These are phyloP conservation scores for Allium fistulosum DNA, from an alignment of 106 monocot species.

Conservation along the genomic window DNA sequence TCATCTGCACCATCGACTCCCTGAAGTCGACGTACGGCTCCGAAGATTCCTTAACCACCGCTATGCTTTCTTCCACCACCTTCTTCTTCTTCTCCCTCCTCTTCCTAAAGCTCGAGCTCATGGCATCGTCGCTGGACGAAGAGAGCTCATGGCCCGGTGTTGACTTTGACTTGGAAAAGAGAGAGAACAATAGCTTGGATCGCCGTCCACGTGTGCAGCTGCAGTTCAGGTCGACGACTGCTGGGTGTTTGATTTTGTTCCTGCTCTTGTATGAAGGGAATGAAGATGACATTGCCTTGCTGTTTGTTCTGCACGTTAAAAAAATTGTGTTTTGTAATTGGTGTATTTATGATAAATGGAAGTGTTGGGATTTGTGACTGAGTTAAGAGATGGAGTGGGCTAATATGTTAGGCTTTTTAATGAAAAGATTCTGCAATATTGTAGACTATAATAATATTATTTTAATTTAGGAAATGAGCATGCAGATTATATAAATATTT, in stretches of 20 bases:
- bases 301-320: too few species aligned
- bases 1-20: slow-evolving; percentile 40
- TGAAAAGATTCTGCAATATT: too few species aligned
- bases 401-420: too few species aligned
- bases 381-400: too few species aligned
- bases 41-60: slow-evolving; percentile 31
- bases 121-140: too few species aligned
- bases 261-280: background rate
- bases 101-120: background rate
- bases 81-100: background rate
- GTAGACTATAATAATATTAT: too few species aligned
- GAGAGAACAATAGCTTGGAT: background rate
- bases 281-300: background rate
- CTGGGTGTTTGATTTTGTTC: background rate
- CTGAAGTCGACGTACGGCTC: slow-evolving; percentile 39
- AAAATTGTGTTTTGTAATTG: too few species aligned
- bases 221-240: background rate
- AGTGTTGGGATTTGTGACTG: too few species aligned
- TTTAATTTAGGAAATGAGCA: too few species aligned
- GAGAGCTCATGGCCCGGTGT: background rate
- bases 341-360: too few species aligned
- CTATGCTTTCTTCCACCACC: slow-evolving; percentile 14
- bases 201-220: too few species aligned
- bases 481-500: too few species aligned
- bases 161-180: background rate